Evolutionary conservation across 2,329 filamentous ascomycete species (phyloP).

Genomic region (Trichoderma breve): DNA sequence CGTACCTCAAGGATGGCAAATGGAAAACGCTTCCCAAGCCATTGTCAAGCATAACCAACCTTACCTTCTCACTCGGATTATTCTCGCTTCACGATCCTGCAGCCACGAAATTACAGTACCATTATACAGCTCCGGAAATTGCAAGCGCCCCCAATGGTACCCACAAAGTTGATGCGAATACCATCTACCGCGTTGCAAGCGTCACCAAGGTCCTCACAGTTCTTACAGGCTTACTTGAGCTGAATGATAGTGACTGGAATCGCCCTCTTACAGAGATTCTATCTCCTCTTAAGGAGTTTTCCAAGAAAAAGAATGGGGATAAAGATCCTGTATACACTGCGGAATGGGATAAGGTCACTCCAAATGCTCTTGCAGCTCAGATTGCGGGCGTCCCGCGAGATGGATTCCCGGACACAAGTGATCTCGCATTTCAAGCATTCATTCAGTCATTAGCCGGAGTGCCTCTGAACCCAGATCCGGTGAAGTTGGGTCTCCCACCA

Average conservation of each 20-base stretch:
- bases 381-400: not conserved
- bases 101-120: not conserved
- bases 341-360: not conserved
- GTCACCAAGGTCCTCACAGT: not conserved
- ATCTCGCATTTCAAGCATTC: not conserved
- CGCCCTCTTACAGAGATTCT: not conserved
- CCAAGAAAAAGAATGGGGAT: not conserved
- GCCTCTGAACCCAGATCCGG: not conserved
- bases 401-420: not conserved
- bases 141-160: not conserved
- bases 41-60: not conserved
- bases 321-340: not conserved
- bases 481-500: not conserved
- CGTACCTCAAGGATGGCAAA: not conserved
- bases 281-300: not conserved
- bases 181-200: not conserved
- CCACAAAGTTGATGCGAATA: not conserved
- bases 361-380: not conserved
- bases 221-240: not conserved
- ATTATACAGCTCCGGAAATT: not conserved
- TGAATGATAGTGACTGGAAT: not conserved
- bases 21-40: not conserved
- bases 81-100: not conserved
- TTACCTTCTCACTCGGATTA: not conserved
- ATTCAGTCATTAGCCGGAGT: not conserved